A percentile compares a stretch with the other conserved stretches of the same genome.
Conservation (phyloP, 257 asterid genomes). For the Ligustrum vulgare region DNA sequence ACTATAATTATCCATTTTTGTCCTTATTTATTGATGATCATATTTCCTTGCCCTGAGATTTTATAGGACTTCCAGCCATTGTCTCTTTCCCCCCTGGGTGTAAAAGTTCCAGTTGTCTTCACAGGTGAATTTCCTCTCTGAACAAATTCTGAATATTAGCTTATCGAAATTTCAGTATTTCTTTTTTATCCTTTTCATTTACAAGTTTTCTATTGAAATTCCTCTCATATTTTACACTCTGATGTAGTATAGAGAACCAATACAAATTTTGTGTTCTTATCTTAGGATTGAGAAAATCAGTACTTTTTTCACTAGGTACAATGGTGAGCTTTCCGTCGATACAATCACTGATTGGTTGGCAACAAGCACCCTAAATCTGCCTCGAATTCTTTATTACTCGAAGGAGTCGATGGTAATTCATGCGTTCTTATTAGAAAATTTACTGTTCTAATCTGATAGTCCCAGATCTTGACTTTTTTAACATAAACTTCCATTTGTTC, state of each 20-base stretch:
- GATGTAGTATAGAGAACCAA: not conserved
- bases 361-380: slow-evolving; percentile 65
- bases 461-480: not conserved
- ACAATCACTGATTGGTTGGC: slow-evolving; percentile 88
- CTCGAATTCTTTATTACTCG: slow-evolving; percentile 76
- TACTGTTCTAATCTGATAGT: slow-evolving; percentile 3
- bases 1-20: slow-evolving; percentile 12
- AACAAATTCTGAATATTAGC: slow-evolving; percentile 8
- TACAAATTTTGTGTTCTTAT: not conserved
- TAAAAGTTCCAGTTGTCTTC: slow-evolving; percentile 66
- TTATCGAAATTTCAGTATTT: not conserved
- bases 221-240: not conserved
- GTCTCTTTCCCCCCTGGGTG: slow-evolving; percentile 93
- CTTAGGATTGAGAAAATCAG: slow-evolving; percentile 12
- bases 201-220: slow-evolving; percentile 6
- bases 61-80: slow-evolving; percentile 81
- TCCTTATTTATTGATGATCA: slow-evolving; percentile 10
- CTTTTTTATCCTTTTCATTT: not conserved
- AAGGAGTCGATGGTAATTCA: slow-evolving; percentile 86
- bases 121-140: slow-evolving; percentile 48
- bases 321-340: slow-evolving; percentile 81
- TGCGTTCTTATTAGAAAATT: not conserved
- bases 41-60: slow-evolving; percentile 16
- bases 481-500: not conserved
- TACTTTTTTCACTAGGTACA: slow-evolving; percentile 53